Evolutionary conservation across 2,329 filamentous ascomycete species (phyloP), one percentile per base, ranked within the genome.

Genomic region (Macrophomina phaseolina): DNA sequence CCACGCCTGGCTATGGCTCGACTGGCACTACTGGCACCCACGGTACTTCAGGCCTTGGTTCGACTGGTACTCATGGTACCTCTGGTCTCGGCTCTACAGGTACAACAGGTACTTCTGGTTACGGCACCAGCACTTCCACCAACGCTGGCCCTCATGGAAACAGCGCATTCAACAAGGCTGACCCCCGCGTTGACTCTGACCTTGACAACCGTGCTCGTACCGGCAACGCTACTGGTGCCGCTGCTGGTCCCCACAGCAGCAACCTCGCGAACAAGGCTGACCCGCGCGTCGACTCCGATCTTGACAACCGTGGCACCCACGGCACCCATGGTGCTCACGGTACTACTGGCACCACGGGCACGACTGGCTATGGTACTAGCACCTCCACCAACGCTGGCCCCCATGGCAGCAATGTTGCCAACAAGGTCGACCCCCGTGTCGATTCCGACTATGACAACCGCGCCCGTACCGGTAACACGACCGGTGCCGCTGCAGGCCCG

Each of bases 171-270:
- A 64, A 64, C 42, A 66, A 66, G 55, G 36, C n/a, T 2, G 65
- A 66, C 14, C 65, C 65, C 1, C 65, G 65, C n/a, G 28, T 66
- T 14, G 65, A 66, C 9, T 62, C 55, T 11, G 65, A 66, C 34
- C 34, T 42, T 9, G 65, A 66, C 48, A 51, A 66, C 64, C 64
- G 64, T 9, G 64, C 55, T 12, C 34, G 34, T 14, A 42, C 52
- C 38, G 53, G 53, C 30, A 66, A 42, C 45, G 9, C 51, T 3
- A 60, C 64, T 16, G 62, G 62, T 30, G 49, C 63, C 8, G 38
- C 63, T n/a, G 38, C 40, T 16, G 64, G 66, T n/a, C 51, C 66
- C 23, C 66, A 67, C 52, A 23, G 36, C 42, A 48, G 56, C n/a
- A 49, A 46, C 14, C 2, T 58, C 3, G 64, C 53, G n/a, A 62